Conservation (phyloP, 2,329 filamentous ascomycete genomes). For the Penicillium sp. region DNA sequence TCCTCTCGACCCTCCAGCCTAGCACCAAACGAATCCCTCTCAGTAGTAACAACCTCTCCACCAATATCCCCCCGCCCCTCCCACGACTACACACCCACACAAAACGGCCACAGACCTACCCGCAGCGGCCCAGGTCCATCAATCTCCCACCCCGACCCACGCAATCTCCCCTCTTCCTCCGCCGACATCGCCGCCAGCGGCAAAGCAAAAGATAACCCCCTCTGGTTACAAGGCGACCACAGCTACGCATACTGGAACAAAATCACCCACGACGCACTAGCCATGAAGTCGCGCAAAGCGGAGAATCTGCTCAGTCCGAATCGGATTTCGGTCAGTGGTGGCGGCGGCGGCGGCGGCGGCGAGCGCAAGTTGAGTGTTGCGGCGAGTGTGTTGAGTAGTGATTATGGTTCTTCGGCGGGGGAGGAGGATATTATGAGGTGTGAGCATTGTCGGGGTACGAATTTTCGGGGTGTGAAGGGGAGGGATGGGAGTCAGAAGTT, state of each 20-base stretch:
- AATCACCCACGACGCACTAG: slow-evolving; percentile 47
- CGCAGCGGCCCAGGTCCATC: not conserved
- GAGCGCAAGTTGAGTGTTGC: slow-evolving; percentile 50
- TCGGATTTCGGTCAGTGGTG: slow-evolving; percentile 28
- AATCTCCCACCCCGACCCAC: slow-evolving; percentile 16
- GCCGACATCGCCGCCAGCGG: slow-evolving; percentile 33
- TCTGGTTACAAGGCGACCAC: slow-evolving; percentile 58
- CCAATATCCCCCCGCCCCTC: slow-evolving; percentile 35
- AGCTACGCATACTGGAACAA: slow-evolving; percentile 62
- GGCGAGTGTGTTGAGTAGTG: slow-evolving; percentile 65
- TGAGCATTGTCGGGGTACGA: slow-evolving; percentile 63
- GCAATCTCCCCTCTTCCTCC: slow-evolving; percentile 24
- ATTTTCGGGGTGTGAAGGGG: slow-evolving; percentile 67
- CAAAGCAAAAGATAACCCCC: slow-evolving; percentile 47
- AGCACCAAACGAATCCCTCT: slow-evolving; percentile 37
- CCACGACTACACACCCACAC: slow-evolving; percentile 29
- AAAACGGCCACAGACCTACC: slow-evolving; percentile 7
- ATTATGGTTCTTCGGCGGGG: slow-evolving; percentile 52
- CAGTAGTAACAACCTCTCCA: slow-evolving; percentile 36
- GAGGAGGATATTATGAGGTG: slow-evolving; percentile 61
- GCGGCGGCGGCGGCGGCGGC: slow-evolving; percentile 34
- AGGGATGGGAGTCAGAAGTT: slow-evolving; percentile 61
- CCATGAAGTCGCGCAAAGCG: slow-evolving; percentile 34
- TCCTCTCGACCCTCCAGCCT: slow-evolving; percentile 34
- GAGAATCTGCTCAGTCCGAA: slow-evolving; percentile 31